These are phyloP conservation scores for Gnomoniopsis sp. DNA, from an alignment of 2,329 filamentous ascomycete species.

Conservation along the genomic window DNA sequence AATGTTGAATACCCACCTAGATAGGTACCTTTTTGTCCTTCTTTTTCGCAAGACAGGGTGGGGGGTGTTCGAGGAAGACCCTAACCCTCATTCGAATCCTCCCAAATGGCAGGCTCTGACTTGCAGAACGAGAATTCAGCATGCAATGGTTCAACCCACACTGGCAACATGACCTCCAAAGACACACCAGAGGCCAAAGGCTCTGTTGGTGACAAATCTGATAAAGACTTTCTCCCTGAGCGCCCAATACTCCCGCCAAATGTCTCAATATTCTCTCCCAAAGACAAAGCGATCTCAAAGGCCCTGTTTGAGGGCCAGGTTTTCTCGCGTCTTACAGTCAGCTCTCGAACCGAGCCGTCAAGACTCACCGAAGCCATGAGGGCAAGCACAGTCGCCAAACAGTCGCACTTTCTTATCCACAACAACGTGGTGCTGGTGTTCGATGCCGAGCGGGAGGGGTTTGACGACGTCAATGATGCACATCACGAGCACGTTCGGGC, in stretches of 20 bases:
- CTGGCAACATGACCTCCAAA: constrained; percentile 8
- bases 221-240: neutral
- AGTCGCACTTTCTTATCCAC: constrained; percentile 20
- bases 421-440: constrained; percentile 20
- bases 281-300: constrained; percentile 5
- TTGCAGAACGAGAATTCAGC: too few relatives aligned
- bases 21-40: too few relatives aligned
- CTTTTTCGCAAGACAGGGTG: too few relatives aligned
- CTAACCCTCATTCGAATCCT: neutral
- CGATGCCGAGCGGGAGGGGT: constrained; percentile 10
- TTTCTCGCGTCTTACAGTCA: constrained; percentile 21
- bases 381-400: constrained; percentile 1
- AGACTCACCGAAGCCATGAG: constrained; percentile 14
- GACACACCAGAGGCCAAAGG: neutral
- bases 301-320: constrained; percentile 18
- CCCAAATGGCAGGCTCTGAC: neutral
- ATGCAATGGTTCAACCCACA: neutral
- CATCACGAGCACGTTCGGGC: constrained; percentile 24
- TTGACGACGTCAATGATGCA: constrained; percentile 13
- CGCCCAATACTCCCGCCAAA: constrained; percentile 20
- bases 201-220: neutral
- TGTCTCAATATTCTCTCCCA: constrained; percentile 21
- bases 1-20: too few relatives aligned
- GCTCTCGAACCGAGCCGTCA: constrained; percentile 15
- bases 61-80: too few relatives aligned